A percentile compares a stretch with the other conserved stretches of the same genome.
Evolutionary conservation across 768 basidiomycete genomes (phyloP).

Genomic region (Leccinum imitatum): DNA sequence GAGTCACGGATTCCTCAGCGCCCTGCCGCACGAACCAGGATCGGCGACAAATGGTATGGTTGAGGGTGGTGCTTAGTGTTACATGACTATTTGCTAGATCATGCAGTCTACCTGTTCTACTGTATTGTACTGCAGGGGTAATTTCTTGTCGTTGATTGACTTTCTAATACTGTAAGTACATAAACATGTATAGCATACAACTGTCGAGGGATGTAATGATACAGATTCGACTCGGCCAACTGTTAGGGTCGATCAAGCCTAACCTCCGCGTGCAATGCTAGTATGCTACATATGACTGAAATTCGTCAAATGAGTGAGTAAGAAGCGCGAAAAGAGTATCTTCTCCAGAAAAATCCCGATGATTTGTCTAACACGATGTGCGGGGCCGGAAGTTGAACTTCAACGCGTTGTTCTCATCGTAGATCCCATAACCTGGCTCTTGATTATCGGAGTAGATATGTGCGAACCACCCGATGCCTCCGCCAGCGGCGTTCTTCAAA

Average conservation of each 20-base stretch:
- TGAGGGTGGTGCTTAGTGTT: conserved; percentile 22
- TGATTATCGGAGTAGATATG: conserved; percentile 72
- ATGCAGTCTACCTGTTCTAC: not conserved
- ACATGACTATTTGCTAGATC: conserved; percentile 7
- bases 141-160: conserved; percentile 3
- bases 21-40: conserved; percentile 50
- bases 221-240: not conserved
- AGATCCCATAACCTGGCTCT: conserved; percentile 72
- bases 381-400: conserved; percentile 69
- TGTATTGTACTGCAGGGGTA: conserved; percentile 22
- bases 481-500: conserved; percentile 56
- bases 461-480: conserved; percentile 80
- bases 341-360: conserved; percentile 1
- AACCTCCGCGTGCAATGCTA: not conserved
- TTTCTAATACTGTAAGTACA: not conserved
- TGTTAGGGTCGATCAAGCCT: not conserved
- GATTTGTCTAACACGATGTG: conserved; percentile 50
- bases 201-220: not conserved
- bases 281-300: not conserved
- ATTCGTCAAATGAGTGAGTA: conserved; percentile 1
- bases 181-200: not conserved
- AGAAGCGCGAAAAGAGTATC: not conserved
- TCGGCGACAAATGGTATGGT: conserved; percentile 75
- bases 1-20: conserved; percentile 76
- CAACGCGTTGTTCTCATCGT: conserved; percentile 42